These are phyloP conservation scores for Trametes elegans DNA, from an alignment of 768 basidiomycete species.

Conservation along the genomic window DNA sequence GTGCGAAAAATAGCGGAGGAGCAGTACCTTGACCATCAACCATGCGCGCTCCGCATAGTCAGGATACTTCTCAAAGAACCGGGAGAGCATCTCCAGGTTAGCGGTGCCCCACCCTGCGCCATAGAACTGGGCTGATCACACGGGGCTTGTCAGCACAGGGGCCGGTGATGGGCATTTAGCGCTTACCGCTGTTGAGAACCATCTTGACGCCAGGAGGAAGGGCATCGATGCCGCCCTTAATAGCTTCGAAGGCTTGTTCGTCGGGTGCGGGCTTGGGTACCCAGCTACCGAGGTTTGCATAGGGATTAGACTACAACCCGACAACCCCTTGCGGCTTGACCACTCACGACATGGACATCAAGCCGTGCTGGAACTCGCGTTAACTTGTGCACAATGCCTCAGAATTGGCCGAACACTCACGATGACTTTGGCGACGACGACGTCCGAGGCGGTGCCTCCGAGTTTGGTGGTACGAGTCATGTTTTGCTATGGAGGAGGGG, in stretches of 20 bases:
- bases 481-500: too few species aligned
- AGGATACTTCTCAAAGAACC: conserved; percentile 48
- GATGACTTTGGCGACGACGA: conserved; percentile 39
- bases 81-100: conserved; percentile 47
- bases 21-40: conserved; percentile 46
- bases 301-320: neutral
- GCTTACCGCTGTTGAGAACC: conserved; percentile 48
- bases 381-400: neutral
- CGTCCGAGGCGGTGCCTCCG: conserved; percentile 38
- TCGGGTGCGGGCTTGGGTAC: conserved; percentile 50
- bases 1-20: too few species aligned
- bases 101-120: conserved; percentile 36
- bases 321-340: neutral
- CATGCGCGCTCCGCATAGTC: conserved; percentile 43
- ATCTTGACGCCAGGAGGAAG: conserved; percentile 45
- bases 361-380: conserved; percentile 36
- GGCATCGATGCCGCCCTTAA: conserved; percentile 48
- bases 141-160: neutral
- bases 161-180: conserved; percentile 9
- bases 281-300: too few species aligned
- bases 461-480: conserved; percentile 36
- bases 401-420: conserved; percentile 35
- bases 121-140: conserved; percentile 52
- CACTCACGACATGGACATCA: conserved; percentile 56
- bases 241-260: conserved; percentile 58